Evolutionary conservation across 495 filamentous ascomycete genomes (phyloP), one percentile per base, ranked within the genome.

Genomic region (Neurospora sp.): DNA sequence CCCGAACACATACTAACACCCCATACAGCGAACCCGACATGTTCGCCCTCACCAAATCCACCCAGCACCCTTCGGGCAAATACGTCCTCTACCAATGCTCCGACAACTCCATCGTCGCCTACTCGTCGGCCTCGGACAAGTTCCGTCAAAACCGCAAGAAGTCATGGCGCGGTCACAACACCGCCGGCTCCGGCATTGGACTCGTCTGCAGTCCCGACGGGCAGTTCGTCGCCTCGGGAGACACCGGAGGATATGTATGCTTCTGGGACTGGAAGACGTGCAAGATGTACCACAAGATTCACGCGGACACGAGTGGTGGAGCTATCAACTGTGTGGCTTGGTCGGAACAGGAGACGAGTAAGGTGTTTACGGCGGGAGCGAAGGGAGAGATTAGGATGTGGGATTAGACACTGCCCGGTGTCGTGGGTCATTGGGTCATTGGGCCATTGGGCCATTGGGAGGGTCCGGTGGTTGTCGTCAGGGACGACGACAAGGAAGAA

Each of bases 221-320:
- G 4, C 92, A 94, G 78, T 94, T 97, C 79, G 85, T 98, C 70
- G 89, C 86, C 15, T 91, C 87, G 40, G 96, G 96, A 71, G 96
- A 98, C 80, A 91, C 86, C 45, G 94, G 86, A 45, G 96, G 96
- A 31, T 97, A 88, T 77, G 90, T 95, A 62, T 97, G 93, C 82
- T 97, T 97, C 84, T 99, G 94, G 94, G 95, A 98, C 81, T 98
- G 93, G 90, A 99, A 98, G 89, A 97, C 93, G 43, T 94, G 94
- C 78, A 98, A 97, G 83, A 93, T 99, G 93, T 97, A 92, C 82
- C 92, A 96, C 82, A 98, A 98, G 88, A 88, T 99, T 71, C 85
- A 91, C 81, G 94, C 93, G 3, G 80, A 82, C 69, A 71, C 71
- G 39, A 89, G 90, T 71, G 91, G 92, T 62, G 90, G 91, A 7